Evolutionary conservation across 148 eudicot species (phyloP), one percentile per base, ranked within the genome.

Genomic region (Vaccinium macrocarpon): DNA sequence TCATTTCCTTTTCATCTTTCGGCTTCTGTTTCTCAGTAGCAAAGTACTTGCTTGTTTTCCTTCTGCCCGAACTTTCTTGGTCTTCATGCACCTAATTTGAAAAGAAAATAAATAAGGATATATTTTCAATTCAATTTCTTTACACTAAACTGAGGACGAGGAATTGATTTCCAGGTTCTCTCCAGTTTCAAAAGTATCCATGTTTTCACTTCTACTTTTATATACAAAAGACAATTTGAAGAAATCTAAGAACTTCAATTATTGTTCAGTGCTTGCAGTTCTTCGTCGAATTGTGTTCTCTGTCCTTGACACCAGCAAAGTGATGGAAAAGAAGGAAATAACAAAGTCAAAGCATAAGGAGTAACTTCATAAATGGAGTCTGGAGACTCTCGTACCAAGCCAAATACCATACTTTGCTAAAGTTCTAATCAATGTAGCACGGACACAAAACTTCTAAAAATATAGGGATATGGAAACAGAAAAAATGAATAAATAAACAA

Each of bases 41-140:
- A 89, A 97, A 97, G 78, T 95, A 97, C 86, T 93, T 93, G 90
- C 99, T 97, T 57, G 98, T 93, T 89, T 91, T 97, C 90, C 90
- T 93, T 88, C 99, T 90, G 57, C 86, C 87, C 55, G 91, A 86
- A 88, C 84, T 89, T 84, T 92, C 97, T 88, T 90, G 87, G 48
- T 83, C 91, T 76, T 83, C 93, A 89, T 90, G 90, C 51, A 53
- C 90, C 91, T 90, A 19, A 38, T 49, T 81, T 42, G 49, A n/a
- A 81, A 57, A 15, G 51, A 77, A 76, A 75, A 80, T 8, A 46
- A 42, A 81, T 12, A 38, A 7, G 55, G 14, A 73, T 29, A 42
- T 14, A 66, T 23, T 12, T 8, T 3, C 71, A 80, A 35, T 53
- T 62, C 38, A 29, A 8, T 74, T 52, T 62, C 56, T 76, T 9